Evolutionary conservation across 2,329 filamentous ascomycete species (phyloP).

Genomic region (Clonostachys rosea): DNA sequence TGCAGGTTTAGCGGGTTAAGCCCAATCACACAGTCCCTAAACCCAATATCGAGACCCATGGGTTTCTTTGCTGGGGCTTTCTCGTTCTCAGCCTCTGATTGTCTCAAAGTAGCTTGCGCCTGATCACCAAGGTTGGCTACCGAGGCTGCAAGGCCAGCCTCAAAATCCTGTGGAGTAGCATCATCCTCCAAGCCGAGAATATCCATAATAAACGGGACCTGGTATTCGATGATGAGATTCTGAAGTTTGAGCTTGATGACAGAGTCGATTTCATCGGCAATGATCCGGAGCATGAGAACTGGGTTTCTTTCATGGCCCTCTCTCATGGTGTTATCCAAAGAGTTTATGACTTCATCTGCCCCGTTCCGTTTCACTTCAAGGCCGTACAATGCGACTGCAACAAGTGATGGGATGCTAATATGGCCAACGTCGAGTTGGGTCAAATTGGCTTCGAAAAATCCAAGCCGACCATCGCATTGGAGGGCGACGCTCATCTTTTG

Average conservation of each 20-base stretch:
- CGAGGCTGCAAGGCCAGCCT: slow-evolving; percentile 71
- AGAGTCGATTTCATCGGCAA: slow-evolving; percentile 92
- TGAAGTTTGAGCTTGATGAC: slow-evolving; percentile 83
- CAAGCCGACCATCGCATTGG: slow-evolving; percentile 65
- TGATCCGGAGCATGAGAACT: slow-evolving; percentile 82
- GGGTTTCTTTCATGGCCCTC: slow-evolving; percentile 16
- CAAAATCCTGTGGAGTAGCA: slow-evolving; percentile 67
- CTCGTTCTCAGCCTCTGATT: slow-evolving; percentile 32
- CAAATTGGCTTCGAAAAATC: slow-evolving; percentile 53
- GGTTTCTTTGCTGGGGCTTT: slow-evolving; percentile 19
- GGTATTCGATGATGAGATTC: slow-evolving; percentile 84
- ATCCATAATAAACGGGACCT: slow-evolving; percentile 77
- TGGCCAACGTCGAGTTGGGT: slow-evolving; percentile 69
- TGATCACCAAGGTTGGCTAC: slow-evolving; percentile 71
- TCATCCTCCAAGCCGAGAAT: slow-evolving; percentile 67
- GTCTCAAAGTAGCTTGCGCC: slow-evolving; percentile 42
- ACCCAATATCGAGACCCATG: slow-evolving; percentile 65
- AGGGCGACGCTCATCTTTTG: slow-evolving; percentile 57
- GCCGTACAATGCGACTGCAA: slow-evolving; percentile 69
- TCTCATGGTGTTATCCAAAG: slow-evolving; percentile 19
- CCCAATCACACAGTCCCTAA: slow-evolving; percentile 78
- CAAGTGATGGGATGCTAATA: slow-evolving; percentile 77
- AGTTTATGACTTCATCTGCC: slow-evolving; percentile 67
- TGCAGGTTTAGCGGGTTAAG: slow-evolving; percentile 73
- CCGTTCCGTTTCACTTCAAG: slow-evolving; percentile 60